Percentiles rank a stretch among this genome's conserved stretches.
Conservation (phyloP, 2,329 filamentous ascomycete species). For the Stachybotrys chlorohalonatus region DNA sequence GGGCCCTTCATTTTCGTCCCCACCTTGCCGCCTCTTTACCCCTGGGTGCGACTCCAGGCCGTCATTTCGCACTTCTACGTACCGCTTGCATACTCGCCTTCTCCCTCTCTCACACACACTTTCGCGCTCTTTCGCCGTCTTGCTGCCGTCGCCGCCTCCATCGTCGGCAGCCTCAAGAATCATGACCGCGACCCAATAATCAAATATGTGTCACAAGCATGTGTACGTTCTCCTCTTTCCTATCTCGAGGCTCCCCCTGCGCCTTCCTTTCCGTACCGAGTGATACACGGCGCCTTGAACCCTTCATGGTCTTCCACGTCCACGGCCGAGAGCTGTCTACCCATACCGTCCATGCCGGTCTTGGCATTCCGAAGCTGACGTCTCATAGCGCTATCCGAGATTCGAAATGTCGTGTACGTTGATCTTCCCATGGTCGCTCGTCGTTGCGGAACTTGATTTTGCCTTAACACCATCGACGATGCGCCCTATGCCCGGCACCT, state of each 20-base stretch:
- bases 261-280: conserved; percentile 4
- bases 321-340: conserved; percentile 14
- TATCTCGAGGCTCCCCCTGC: conserved; percentile 2
- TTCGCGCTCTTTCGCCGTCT: neutral
- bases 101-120: neutral
- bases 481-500: too few relatives aligned
- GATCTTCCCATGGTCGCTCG: conserved; percentile 3
- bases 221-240: conserved; percentile 23
- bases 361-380: conserved; percentile 26
- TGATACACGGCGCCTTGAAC: neutral
- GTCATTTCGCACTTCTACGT: neutral
- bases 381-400: conserved; percentile 36
- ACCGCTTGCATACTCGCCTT: neutral
- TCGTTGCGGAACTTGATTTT: conserved; percentile 5
- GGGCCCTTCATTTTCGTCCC: neutral
- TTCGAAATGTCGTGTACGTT: conserved; percentile 41
- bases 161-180: conserved; percentile 19
- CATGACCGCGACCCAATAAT: conserved; percentile 21
- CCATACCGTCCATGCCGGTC: conserved; percentile 16
- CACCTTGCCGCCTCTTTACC: neutral
- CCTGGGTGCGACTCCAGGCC: neutral
- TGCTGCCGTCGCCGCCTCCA: neutral
- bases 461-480: neutral
- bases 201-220: conserved; percentile 32
- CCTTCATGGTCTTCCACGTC: conserved; percentile 2